Evolutionary conservation across 345 rosid species (phyloP), one percentile per base, ranked within the genome.

Genomic region (Geranium rotundifolium): DNA sequence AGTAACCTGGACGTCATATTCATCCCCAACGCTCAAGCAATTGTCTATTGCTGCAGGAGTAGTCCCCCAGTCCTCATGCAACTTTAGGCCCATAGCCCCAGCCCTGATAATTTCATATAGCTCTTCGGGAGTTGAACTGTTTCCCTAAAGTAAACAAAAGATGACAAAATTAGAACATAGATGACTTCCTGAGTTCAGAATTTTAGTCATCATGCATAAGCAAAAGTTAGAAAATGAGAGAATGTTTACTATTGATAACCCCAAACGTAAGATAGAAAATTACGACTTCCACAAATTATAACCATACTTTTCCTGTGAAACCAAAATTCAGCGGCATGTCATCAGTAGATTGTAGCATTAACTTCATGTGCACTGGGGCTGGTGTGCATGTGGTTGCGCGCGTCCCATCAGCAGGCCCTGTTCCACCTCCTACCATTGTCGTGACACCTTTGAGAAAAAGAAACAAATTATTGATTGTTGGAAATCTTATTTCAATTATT

Each of bases 21-120:
- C 78, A 50, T 90, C 97, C 64, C 87, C 97, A 50, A 87, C 85
- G 63, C 81, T 18, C 85, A 93, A 86, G 77, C 96, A 90, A 67
- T 77, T 90, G 68, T 93, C 95, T 71, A 93, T 93, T 8, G 91
- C 90, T 71, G 97, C 97, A 61, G 97, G 97, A 23, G 97, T 93
- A 65, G 77, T 82, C 79, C 99, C 99, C 99, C 99, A 93, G 76
- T 93, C 97, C 76, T 93, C 99, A 69, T 93, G 99, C 72, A 93
- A 73, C 82, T 93, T 93, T 71, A 93, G 71, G 52, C 99, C 99
- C 97, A 93, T 93, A 73, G 99, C 99, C 67, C 99, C 97, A 29
- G 97, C 96, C 79, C 69, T 85, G 61, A 93, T 57, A 69, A 93
- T 86, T 59, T 82, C 87, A 71, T 77, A 71, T 64, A 93, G 82